These are phyloP conservation scores for Sporisorium scitamineum DNA, from an alignment of 1,284 basidiomycete species.

Conservation along the genomic window DNA sequence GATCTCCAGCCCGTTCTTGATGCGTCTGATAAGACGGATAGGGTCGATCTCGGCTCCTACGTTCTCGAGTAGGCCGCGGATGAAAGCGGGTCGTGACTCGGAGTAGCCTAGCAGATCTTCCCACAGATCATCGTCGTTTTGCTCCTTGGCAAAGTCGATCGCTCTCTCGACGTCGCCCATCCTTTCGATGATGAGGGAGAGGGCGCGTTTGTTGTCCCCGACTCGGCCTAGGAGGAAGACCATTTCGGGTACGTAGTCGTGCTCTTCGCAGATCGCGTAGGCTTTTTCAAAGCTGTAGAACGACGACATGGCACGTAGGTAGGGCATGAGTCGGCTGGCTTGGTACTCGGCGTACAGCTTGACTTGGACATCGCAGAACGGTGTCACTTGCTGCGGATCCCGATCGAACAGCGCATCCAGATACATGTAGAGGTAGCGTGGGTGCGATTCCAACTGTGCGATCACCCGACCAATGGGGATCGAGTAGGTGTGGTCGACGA, in stretches of 20 bases:
- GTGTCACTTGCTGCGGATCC: conserved; percentile 83
- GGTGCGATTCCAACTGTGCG: conserved; percentile 81
- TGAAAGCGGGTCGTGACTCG: conserved; percentile 93
- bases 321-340: conserved; percentile 82
- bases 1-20: conserved; percentile 95
- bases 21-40: conserved; percentile 89
- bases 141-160: conserved; percentile 98
- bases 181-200: conserved; percentile 94
- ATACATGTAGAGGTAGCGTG: conserved; percentile 90
- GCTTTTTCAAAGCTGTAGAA: conserved; percentile 94
- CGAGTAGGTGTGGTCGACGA: conserved; percentile 94
- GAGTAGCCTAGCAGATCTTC: conserved; percentile 94
- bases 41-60: conserved; percentile 97
- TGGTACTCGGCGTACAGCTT: conserved; percentile 92
- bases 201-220: conserved; percentile 94
- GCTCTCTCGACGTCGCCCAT: conserved; percentile 92
- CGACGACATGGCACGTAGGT: conserved; percentile 84
- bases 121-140: conserved; percentile 97
- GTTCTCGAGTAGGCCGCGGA: conserved; percentile 89
- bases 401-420: conserved; percentile 89
- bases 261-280: conserved; percentile 84
- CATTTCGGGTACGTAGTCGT: conserved; percentile 93
- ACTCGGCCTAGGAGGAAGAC: conserved; percentile 96
- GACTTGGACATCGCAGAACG: conserved; percentile 87
- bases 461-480: conserved; percentile 94